Percentiles rank a stretch among this genome's conserved stretches.
phyloP scores from a whole-genome alignment of 805 yeast genomes.

The Candida chauliodis region DNA sequence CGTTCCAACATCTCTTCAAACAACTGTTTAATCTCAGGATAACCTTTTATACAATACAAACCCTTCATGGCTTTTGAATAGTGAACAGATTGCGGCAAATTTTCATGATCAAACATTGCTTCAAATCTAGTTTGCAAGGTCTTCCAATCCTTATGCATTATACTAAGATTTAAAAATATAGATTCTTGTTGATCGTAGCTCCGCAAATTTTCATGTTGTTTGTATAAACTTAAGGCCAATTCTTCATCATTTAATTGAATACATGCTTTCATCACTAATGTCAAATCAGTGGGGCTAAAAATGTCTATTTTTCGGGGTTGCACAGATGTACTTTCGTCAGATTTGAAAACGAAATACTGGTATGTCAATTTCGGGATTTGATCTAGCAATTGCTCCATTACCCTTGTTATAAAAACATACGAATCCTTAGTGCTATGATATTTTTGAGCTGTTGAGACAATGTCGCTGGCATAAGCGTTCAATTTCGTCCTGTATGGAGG shows the following conservation, averaged over 20 bases:
- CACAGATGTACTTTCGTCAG: neutral
- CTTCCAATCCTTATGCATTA: conserved; percentile 48
- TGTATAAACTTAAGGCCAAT: conserved; percentile 4
- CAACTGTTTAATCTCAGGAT: conserved; percentile 45
- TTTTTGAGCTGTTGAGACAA: neutral
- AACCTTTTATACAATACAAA: conserved; percentile 49
- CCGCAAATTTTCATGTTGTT: neutral
- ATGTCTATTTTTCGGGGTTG: neutral
- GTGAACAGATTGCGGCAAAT: conserved; percentile 51
- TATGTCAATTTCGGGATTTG: conserved; percentile 3
- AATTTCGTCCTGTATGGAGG: conserved; percentile 2
- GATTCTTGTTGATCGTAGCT: conserved; percentile 35
- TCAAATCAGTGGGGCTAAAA: conserved; percentile 22
- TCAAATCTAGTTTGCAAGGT: conserved; percentile 56
- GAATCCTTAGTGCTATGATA: neutral
- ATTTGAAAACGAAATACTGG: conserved; percentile 7
- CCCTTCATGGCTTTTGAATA: conserved; percentile 62
- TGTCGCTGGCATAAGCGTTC: neutral
- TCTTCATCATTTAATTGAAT: conserved; percentile 14
- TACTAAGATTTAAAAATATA: conserved; percentile 44
- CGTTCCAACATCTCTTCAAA: conserved; percentile 46
- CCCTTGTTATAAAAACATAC: conserved; percentile 5
- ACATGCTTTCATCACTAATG: conserved; percentile 28
- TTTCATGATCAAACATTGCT: conserved; percentile 49
- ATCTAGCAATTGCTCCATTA: conserved; percentile 4